A percentile compares a stretch with the other conserved stretches of the same genome.
These are phyloP conservation scores for Luvunga scandens DNA, from an alignment of 345 rosid genomes.

Conservation along the genomic window DNA sequence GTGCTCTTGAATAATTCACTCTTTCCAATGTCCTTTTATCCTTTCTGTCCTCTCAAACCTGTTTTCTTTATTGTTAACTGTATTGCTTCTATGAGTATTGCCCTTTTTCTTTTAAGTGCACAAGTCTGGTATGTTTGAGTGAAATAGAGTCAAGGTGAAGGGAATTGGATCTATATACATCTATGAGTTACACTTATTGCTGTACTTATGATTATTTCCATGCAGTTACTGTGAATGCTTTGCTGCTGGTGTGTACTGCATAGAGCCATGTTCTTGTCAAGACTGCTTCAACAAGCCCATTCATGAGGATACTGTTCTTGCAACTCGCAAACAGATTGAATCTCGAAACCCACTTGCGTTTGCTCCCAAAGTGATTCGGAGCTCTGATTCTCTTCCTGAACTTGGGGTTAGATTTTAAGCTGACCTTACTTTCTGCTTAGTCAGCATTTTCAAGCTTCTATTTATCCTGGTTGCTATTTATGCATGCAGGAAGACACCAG, in stretches of 20 bases:
- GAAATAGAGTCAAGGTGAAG: background rate
- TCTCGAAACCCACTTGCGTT: conserved; percentile 98
- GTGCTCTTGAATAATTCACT: background rate
- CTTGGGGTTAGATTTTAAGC: conserved; percentile 45
- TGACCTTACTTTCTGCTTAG: background rate
- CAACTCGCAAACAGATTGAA: conserved; percentile 94
- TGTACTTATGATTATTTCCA: background rate
- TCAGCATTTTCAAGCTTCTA: conserved; percentile 4
- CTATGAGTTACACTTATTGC: background rate
- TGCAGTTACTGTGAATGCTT: conserved; percentile 98
- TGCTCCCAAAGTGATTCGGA: conserved; percentile 93
- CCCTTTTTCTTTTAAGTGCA: background rate
- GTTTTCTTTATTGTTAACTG: background rate
- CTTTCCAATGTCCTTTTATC: background rate
- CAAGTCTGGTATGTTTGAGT: background rate
- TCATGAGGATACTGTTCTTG: conserved; percentile 86
- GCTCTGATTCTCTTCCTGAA: conserved; percentile 53
- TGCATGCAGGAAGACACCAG: conserved; percentile 65
- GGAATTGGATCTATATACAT: background rate
- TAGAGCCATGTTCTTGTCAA: conserved; percentile 91
- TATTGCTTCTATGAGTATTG: background rate
- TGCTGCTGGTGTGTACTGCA: conserved; percentile 97
- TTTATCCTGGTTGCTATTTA: conserved; percentile 11
- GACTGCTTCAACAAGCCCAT: conserved; percentile 95
- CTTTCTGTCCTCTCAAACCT: background rate